Percentiles rank a stretch among this genome's conserved stretches.
Evolutionary conservation across 345 rosid species (phyloP).

Genomic region (Rubroshorea leprosula): DNA sequence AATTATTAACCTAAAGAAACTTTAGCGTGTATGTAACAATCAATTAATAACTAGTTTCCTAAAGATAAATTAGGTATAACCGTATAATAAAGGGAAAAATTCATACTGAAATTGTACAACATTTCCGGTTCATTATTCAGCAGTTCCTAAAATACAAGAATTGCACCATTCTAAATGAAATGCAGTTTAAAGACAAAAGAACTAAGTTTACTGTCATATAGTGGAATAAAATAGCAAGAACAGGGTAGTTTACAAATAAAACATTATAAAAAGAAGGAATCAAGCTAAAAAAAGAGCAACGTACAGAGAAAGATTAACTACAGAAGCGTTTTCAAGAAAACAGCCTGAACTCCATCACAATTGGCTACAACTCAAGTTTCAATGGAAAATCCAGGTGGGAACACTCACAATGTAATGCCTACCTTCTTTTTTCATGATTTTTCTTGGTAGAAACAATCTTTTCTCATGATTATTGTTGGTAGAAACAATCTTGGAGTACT

Average conservation of each 20-base stretch:
- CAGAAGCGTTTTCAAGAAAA: slow-evolving; percentile 8
- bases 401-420: neutral
- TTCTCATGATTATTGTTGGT: too few species aligned
- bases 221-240: slow-evolving; percentile 2
- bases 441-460: too few species aligned
- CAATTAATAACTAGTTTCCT: slow-evolving; percentile 22
- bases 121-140: neutral
- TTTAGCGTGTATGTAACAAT: slow-evolving; percentile 24
- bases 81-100: slow-evolving; percentile 26
- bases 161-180: neutral
- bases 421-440: slow-evolving; percentile 1
- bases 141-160: too few species aligned
- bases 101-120: slow-evolving; percentile 7
- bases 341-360: slow-evolving; percentile 1
- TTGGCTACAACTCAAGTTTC: neutral
- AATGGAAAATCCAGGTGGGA: neutral
- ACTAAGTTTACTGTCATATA: too few species aligned
- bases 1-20: slow-evolving; percentile 19
- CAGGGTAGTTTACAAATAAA: too few species aligned
- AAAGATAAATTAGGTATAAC: slow-evolving; percentile 29
- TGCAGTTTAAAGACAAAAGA: too few species aligned
- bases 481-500: too few species aligned
- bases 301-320: neutral
- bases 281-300: too few species aligned
- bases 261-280: too few species aligned